These are phyloP conservation scores for Colletotrichum sp. DNA, from an alignment of 2,329 filamentous ascomycete genomes.

Conservation along the genomic window DNA sequence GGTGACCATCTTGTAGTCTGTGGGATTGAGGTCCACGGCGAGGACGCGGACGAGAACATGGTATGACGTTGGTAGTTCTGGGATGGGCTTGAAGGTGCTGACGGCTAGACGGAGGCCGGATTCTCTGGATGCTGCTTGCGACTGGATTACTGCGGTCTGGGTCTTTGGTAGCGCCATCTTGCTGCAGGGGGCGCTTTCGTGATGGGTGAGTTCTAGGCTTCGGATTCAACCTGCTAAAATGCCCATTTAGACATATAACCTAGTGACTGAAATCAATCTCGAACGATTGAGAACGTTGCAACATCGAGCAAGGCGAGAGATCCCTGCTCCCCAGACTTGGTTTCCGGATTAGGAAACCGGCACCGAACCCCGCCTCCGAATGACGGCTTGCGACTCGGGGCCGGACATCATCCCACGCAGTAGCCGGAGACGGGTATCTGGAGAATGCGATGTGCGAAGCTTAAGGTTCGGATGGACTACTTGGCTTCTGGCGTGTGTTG, in stretches of 20 bases:
- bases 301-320: not conserved
- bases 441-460: not conserved
- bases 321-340: not conserved
- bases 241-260: not conserved
- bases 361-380: not conserved
- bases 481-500: not conserved
- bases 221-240: not conserved
- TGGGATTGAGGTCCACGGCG: slow-evolving; percentile 31
- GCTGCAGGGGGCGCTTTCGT: rapidly evolving
- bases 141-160: not conserved
- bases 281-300: not conserved
- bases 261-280: not conserved
- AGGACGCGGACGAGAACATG: slow-evolving; percentile 23
- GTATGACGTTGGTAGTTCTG: not conserved
- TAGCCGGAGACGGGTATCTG: not conserved
- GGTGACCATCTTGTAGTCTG: slow-evolving; percentile 30
- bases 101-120: not conserved
- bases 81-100: not conserved
- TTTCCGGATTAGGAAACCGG: not conserved
- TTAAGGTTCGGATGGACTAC: not conserved
- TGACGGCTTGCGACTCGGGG: not conserved
- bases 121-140: not conserved
- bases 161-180: not conserved
- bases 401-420: not conserved
- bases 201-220: not conserved